These are phyloP conservation scores for Pichia sp. DNA, from an alignment of 1,139 yeast species.

Conservation along the genomic window DNA sequence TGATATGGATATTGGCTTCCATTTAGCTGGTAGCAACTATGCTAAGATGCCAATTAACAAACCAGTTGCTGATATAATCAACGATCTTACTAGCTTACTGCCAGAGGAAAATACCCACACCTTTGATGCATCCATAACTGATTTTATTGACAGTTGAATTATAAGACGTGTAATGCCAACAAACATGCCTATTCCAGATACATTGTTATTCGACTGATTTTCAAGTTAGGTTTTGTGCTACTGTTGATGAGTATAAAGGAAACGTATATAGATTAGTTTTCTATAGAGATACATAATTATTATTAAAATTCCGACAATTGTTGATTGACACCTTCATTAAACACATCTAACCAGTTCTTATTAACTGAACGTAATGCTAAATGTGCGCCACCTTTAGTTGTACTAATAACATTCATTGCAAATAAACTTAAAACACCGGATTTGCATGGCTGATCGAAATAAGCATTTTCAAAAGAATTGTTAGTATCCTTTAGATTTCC, in stretches of 20 bases:
- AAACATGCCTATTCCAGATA: too few relatives aligned
- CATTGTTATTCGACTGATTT: too few relatives aligned
- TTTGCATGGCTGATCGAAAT: constrained; percentile 18
- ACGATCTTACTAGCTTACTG: too few relatives aligned
- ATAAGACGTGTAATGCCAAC: too few relatives aligned
- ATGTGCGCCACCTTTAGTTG: constrained; percentile 13
- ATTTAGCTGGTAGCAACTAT: constrained; percentile 1
- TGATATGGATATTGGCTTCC: neutral
- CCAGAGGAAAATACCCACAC: too few relatives aligned
- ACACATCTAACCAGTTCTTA: constrained; percentile 11
- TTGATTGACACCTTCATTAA: constrained; percentile 5
- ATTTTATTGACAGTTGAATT: too few relatives aligned
- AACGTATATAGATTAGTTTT: neutral
- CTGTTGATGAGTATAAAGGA: too few relatives aligned
- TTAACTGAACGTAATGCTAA: constrained; percentile 12
- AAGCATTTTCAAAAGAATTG: constrained; percentile 11
- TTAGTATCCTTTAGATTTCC: constrained; percentile 11
- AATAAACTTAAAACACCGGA: constrained; percentile 17
- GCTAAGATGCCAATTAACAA: neutral
- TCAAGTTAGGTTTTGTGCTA: too few relatives aligned
- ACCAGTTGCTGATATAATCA: too few relatives aligned
- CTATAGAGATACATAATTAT: neutral
- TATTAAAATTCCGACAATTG: constrained; percentile 3
- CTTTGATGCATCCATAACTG: too few relatives aligned
- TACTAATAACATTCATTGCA: constrained; percentile 16